Evolutionary conservation across 768 basidiomycete species (phyloP).

Genomic region (Suillus bovinus): DNA sequence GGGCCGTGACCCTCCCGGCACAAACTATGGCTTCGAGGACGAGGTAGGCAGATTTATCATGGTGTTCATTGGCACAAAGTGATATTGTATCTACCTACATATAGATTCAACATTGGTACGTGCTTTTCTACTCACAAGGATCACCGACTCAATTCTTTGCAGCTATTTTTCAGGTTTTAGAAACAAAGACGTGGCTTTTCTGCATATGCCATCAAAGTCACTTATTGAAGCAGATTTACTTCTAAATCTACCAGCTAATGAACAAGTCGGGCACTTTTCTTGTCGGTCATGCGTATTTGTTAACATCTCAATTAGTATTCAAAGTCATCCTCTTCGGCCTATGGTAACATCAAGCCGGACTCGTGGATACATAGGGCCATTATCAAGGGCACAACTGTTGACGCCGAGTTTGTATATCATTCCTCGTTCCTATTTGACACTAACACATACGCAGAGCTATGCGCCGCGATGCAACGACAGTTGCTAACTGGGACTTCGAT

Average conservation of each 20-base stretch:
- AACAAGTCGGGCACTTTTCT: slow-evolving; percentile 53
- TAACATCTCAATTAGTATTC: slow-evolving; percentile 34
- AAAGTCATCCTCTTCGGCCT: slow-evolving; percentile 32
- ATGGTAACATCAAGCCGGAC: slow-evolving; percentile 27
- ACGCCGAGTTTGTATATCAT: slow-evolving; percentile 28
- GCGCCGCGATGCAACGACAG: slow-evolving; percentile 62
- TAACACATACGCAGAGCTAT: slow-evolving; percentile 42
- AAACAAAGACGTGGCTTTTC: slow-evolving; percentile 84
- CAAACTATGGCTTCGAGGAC: slow-evolving; percentile 77
- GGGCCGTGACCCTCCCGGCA: slow-evolving; percentile 61
- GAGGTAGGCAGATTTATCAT: slow-evolving; percentile 43
- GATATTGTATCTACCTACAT: slow-evolving; percentile 5
- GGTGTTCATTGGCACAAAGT: not conserved
- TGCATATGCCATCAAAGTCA: slow-evolving; percentile 68
- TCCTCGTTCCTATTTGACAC: not conserved
- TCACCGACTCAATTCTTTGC: not conserved
- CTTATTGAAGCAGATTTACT: slow-evolving; percentile 82
- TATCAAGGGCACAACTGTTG: slow-evolving; percentile 19
- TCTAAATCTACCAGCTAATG: slow-evolving; percentile 76
- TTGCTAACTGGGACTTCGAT: slow-evolving; percentile 73
- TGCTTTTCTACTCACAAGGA: not conserved
- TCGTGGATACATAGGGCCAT: slow-evolving; percentile 32
- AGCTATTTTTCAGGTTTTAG: slow-evolving; percentile 71
- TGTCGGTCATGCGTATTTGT: not conserved
- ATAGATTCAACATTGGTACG: slow-evolving; percentile 54